These are phyloP conservation scores for Mortierella sp. DNA, from an alignment of 371 early-diverging fungal genomes.

Conservation along the genomic window DNA sequence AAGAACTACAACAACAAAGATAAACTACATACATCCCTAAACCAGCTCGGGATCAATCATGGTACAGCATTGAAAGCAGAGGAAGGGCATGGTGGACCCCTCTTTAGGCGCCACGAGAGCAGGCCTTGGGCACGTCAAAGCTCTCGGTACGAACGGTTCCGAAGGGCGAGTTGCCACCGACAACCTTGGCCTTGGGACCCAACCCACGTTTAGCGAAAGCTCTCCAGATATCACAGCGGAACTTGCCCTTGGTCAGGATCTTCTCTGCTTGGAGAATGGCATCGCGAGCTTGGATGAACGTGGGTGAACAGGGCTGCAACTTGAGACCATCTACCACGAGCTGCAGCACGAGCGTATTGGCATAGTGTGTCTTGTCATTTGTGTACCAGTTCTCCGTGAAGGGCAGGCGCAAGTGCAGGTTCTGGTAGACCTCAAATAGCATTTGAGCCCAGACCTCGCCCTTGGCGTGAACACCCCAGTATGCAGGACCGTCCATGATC, in stretches of 20 bases:
- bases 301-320: conserved; percentile 93
- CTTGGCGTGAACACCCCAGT: conserved; percentile 96
- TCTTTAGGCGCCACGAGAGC: conserved; percentile 28
- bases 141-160: conserved; percentile 73
- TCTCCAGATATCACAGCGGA: conserved; percentile 87
- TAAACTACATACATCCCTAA: no score
- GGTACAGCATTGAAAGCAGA: no score
- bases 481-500: conserved; percentile 81
- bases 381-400: conserved; percentile 71
- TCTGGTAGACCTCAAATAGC: conserved; percentile 90
- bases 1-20: no score
- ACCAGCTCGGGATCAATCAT: no score
- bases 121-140: conserved; percentile 65
- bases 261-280: conserved; percentile 92
- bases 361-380: conserved; percentile 59
- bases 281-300: conserved; percentile 92
- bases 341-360: conserved; percentile 89
- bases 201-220: conserved; percentile 95
- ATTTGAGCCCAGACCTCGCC: conserved; percentile 97
- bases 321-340: conserved; percentile 93
- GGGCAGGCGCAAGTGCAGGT: conserved; percentile 76
- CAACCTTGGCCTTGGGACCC: conserved; percentile 77
- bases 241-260: conserved; percentile 78
- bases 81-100: no score
- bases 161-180: conserved; percentile 71